Evolutionary conservation across 2,329 filamentous ascomycete genomes (phyloP), one percentile per base, ranked within the genome.

Genomic region (Aspergillus brasiliensis): DNA sequence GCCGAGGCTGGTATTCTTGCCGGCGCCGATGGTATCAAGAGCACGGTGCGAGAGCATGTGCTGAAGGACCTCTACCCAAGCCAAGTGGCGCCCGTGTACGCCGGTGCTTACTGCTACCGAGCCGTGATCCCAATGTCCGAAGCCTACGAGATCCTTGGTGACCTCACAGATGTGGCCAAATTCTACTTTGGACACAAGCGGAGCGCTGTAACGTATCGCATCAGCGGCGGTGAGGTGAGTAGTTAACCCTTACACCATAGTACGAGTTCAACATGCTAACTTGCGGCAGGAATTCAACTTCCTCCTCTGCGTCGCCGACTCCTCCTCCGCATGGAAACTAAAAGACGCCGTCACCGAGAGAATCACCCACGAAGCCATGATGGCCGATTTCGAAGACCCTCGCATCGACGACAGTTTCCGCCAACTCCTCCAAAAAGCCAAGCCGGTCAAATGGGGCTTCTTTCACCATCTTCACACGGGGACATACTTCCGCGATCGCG

Each of bases 11-110:
- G 75, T 59, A 67, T 72, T 1, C 71, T 76, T 5, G 60, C 76
- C 49, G 75, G 75, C 0, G 74, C 71, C 48, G 75, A 77, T 64
- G 75, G 75, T 2, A 74, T 77, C 21, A 65, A 66, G 25, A 73
- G 70, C 2, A 62, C 54, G 27, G 70, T 71, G 0, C 71, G 71
- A 49, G 64, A 71, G 54, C 68, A 62, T 5, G 57, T 77, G 40
- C 42, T 74, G 3, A 7, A 6, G 8, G 21, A 23, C 10, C 5
- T 65, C 4, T 61, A 61, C 3, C 34, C 34, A 2, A 37, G 60
- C 6, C 38, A 13, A 0, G 57, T 59, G 1, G 55, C 62, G 2
- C 68, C 73, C 0, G 59, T 59, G 23, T 76, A 71, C 55, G 68
- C 71, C 27, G 72, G 72, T 3, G 71, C 69, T 62, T 71, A 73